A percentile compares a stretch with the other conserved stretches of the same genome.
phyloP scores from a whole-genome alignment of 73 alveolate genomes.

The Paramecium octaurelia region DNA sequence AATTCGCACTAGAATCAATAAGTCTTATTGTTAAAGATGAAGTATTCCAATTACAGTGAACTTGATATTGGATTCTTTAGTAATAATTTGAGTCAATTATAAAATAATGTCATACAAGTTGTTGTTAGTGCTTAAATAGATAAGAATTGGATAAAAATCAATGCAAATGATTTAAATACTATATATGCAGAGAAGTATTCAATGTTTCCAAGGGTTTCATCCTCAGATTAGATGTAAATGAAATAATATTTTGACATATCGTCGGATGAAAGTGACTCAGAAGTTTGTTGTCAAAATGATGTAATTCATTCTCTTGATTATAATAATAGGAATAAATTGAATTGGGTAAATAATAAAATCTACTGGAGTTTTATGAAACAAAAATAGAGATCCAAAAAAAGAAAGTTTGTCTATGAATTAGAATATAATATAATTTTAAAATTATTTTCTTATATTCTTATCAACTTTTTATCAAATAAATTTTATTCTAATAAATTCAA shows the following conservation, averaged over 20 bases:
- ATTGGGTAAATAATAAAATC: neutral
- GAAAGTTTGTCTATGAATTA: neutral
- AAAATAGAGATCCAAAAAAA: neutral
- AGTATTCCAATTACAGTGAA: neutral
- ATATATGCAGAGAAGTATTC: neutral
- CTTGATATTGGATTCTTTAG: neutral
- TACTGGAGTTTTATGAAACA: neutral
- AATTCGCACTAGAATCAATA: neutral
- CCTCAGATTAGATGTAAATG: neutral
- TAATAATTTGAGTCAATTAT: neutral
- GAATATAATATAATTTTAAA: neutral
- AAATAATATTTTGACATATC: conserved; percentile 31
- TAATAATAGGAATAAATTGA: neutral
- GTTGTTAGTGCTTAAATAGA: neutral
- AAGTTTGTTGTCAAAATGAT: conserved; percentile 11
- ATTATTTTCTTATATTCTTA: neutral
- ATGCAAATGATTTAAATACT: neutral
- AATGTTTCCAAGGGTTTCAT: neutral
- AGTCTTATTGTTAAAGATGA: neutral
- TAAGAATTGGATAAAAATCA: neutral
- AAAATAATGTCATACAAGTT: neutral
- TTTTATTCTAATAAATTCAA: no score
- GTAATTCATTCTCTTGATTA: neutral
- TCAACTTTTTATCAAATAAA: no score
- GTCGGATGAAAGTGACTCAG: conserved; percentile 25